These are phyloP conservation scores for Colletotrichum cordylinicola DNA, from an alignment of 2,329 filamentous ascomycete genomes.

Conservation along the genomic window DNA sequence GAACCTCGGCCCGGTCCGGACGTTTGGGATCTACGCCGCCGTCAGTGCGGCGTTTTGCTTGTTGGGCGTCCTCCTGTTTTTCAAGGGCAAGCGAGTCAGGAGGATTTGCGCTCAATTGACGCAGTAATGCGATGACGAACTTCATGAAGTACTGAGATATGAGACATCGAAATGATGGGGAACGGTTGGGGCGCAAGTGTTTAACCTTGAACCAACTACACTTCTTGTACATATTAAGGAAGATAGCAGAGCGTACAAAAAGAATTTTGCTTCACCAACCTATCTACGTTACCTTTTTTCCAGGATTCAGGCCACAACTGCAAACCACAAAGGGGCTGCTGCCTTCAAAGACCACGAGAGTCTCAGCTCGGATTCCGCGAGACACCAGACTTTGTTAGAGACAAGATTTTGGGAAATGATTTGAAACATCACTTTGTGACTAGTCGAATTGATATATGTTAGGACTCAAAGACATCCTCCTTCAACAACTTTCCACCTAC, in stretches of 20 bases:
- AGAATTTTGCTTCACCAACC: neutral
- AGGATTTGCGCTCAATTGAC: neutral
- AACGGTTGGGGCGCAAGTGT: neutral
- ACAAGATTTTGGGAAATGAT: neutral
- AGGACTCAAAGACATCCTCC: neutral
- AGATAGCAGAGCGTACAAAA: neutral
- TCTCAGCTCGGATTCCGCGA: neutral
- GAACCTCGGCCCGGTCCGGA: constrained; percentile 8
- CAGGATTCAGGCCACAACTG: neutral
- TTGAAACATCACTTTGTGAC: neutral
- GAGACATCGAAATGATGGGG: neutral
- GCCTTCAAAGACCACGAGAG: neutral
- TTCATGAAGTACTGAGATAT: neutral
- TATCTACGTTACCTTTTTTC: neutral
- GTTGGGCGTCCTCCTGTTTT: constrained; percentile 2
- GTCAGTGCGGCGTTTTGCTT: constrained; percentile 10
- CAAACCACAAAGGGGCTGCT: neutral
- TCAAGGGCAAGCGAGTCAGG: neutral
- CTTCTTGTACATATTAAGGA: neutral
- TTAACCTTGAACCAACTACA: neutral
- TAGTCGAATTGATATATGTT: neutral
- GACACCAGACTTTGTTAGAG: neutral
- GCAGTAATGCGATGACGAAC: neutral
- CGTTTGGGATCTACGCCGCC: constrained; percentile 15
- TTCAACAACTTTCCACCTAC: neutral